Percentiles rank a stretch among this genome's conserved stretches.
Evolutionary conservation across 2,329 filamentous ascomycete species (phyloP).

Genomic region (Pseudocercospora macadamiae): DNA sequence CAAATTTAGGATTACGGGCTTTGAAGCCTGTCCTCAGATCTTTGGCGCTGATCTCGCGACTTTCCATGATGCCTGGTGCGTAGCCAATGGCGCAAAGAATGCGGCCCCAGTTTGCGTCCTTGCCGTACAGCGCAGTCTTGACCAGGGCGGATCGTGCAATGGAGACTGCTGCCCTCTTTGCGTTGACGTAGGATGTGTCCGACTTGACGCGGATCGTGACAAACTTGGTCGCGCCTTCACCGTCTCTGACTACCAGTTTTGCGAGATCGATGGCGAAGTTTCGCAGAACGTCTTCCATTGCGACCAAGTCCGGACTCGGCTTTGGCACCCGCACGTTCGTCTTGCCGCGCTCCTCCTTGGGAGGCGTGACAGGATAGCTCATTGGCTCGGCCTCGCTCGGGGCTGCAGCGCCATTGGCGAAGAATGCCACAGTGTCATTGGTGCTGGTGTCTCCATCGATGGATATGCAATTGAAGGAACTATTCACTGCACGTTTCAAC

Average conservation of each 20-base stretch:
- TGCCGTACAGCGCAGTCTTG: constrained; percentile 95
- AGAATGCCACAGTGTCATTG: constrained; percentile 90
- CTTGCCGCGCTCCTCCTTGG: background rate
- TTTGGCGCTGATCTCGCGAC: constrained; percentile 25
- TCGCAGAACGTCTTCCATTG: constrained; percentile 64
- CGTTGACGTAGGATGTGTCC: constrained; percentile 45
- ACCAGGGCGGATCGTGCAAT: constrained; percentile 92
- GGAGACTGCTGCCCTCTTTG: constrained; percentile 78
- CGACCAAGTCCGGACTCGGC: background rate
- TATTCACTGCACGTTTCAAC: constrained; percentile 73
- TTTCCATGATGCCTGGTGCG: constrained; percentile 58
- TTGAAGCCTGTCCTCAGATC: background rate
- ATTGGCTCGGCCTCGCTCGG: constrained; percentile 24
- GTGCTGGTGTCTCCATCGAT: constrained; percentile 97
- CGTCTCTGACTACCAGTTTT: constrained; percentile 91
- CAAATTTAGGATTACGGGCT: background rate
- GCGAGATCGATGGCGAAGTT: constrained; percentile 81
- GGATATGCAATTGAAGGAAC: constrained; percentile 94
- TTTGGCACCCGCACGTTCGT: background rate
- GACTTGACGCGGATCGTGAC: constrained; percentile 78
- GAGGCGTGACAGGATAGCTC: background rate
- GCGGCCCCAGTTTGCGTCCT: constrained; percentile 97
- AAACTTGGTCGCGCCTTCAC: constrained; percentile 97
- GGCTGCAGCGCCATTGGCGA: constrained; percentile 88
- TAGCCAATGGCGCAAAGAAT: constrained; percentile 96